Conservation (phyloP, 805 yeast species). For the Jamesozyma rosinii region DNA sequence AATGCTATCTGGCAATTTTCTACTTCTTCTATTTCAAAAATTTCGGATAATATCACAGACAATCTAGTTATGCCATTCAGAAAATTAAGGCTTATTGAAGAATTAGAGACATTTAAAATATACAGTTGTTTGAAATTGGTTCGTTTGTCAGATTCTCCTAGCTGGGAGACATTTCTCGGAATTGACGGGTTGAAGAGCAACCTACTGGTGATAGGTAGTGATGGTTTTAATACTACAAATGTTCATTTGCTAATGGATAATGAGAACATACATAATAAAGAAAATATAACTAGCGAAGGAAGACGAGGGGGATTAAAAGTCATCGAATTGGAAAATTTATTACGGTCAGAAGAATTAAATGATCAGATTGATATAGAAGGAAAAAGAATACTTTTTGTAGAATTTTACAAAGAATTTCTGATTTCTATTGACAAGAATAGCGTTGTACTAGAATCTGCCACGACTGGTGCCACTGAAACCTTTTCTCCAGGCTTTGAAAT, state of each 20-base stretch:
- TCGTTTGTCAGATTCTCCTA: background rate
- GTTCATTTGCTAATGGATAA: slow-evolving; percentile 10
- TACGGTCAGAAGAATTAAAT: background rate
- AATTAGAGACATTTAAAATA: background rate
- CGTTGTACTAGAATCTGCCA: background rate
- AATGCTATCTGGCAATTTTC: slow-evolving; percentile 3
- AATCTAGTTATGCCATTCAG: background rate
- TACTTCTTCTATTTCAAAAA: slow-evolving; percentile 5
- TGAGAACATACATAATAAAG: background rate
- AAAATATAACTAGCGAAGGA: background rate
- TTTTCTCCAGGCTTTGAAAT: background rate
- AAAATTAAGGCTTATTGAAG: background rate
- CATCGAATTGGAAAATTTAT: slow-evolving; percentile 16
- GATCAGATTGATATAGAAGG: background rate
- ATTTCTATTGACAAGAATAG: background rate
- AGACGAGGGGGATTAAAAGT: slow-evolving; percentile 1
- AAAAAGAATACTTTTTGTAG: background rate
- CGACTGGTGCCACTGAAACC: background rate
- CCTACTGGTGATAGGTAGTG: background rate
- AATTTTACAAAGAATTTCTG: background rate
- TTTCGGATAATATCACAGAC: background rate
- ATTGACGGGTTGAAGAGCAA: background rate
- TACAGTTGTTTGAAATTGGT: background rate
- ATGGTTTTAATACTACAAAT: background rate
- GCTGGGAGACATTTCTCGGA: slow-evolving; percentile 1